Base-by-base conservation (phyloP, 1,139 yeast genomes). In the Geotrichum restrictum region DNA sequence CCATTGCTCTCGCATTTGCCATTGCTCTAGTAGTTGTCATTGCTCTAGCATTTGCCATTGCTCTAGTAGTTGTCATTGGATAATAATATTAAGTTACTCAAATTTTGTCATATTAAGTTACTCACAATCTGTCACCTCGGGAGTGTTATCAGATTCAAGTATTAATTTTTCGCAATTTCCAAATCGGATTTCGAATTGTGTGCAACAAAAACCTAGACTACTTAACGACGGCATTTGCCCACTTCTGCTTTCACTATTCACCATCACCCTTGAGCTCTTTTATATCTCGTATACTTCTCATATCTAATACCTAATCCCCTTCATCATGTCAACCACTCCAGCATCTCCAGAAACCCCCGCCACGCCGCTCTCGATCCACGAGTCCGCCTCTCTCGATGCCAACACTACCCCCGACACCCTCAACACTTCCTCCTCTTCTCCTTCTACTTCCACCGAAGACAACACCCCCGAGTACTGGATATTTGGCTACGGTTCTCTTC, bases 401-500 rank as follows among this genome's bases (percentile, higher is more conserved):
- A 24, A 8, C 29, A 24, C 29, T 5, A 24, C 29, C 29, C 14
- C 37, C 13, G 2, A 14, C 29, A 10, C 22, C 7, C 33, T 34
- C 18, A 7, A 8, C 21, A 43, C 47, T 7, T 22, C 47, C 6
- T 19, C 37, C 14, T 27, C 47, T 13, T 37, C 45, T 8, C 37
- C 33, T 14, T 39, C 49, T 11, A 34, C 16, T 16, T 19, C n/a
- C 39, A 19, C n/a, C n/a, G n/a, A 16, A 3, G 39, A 3, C 14
- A 3, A 13, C 14, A 24, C 29, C 7, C 3, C 31, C 16, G 46
- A 34, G 39, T 64, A 64, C 57, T 89, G 96, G 95, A 78, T 91
- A 16, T 83, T 89, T 24, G 97, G 97, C 2, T 91, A 91, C 64
- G 98, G 98, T 1, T 86, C 96, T 0, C 73, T 91, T 51, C 82